Evolutionary conservation across 2,329 filamentous ascomycete genomes (phyloP).

Genomic region (Venturia aucupariae): DNA sequence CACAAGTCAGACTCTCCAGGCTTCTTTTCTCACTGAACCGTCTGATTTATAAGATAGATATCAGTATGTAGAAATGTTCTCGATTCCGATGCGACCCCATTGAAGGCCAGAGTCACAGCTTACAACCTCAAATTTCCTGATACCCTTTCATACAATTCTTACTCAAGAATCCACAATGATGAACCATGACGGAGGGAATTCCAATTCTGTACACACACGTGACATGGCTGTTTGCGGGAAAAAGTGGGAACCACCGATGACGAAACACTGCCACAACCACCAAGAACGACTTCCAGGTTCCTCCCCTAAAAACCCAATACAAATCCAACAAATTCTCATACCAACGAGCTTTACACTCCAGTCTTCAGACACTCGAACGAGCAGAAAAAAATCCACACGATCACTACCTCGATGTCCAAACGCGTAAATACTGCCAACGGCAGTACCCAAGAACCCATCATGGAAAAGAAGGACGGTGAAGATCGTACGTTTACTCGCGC

Average conservation of each 20-base stretch:
- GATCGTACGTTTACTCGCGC: not conserved
- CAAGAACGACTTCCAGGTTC: not conserved
- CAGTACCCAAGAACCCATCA: conserved; percentile 3
- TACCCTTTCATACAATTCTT: no score
- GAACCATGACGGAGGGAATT: not conserved
- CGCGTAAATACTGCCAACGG: conserved; percentile 7
- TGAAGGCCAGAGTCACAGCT: no score
- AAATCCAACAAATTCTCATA: not conserved
- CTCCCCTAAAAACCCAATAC: not conserved
- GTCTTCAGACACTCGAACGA: not conserved
- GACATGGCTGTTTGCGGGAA: not conserved
- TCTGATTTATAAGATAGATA: no score
- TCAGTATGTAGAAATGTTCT: no score
- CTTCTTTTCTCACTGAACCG: no score
- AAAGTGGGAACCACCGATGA: not conserved
- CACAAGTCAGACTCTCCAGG: no score
- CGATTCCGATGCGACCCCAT: no score
- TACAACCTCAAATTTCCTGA: no score
- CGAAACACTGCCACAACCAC: conserved; percentile 5
- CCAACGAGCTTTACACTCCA: not conserved
- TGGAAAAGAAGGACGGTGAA: conserved; percentile 7
- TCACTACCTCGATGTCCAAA: not conserved
- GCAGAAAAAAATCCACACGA: not conserved
- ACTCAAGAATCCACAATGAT: not conserved
- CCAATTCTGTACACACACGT: not conserved